Percentiles rank a stretch among this genome's conserved stretches.
These are phyloP conservation scores for Globisporangium solare DNA, from an alignment of 352 stramenopile genomes.

Conservation along the genomic window DNA sequence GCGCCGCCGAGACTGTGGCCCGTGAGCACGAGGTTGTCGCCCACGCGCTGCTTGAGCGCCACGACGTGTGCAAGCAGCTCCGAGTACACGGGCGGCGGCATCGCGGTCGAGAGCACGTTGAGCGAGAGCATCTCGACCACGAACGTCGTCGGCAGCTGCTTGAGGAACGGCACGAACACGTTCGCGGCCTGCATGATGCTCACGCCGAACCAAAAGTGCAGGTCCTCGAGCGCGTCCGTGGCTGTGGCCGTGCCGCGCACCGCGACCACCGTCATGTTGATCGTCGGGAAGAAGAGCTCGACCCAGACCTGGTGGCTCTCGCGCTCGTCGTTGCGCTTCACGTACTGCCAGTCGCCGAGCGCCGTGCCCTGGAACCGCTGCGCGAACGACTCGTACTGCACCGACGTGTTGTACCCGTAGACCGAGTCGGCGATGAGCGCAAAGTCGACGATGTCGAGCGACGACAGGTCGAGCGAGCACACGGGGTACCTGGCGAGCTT, in stretches of 20 bases:
- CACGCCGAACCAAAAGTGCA: slow-evolving; percentile 87
- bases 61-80: slow-evolving; percentile 65
- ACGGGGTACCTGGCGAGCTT: slow-evolving; percentile 76
- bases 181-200: slow-evolving; percentile 85
- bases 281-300: slow-evolving; percentile 74
- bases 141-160: slow-evolving; percentile 71
- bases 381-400: slow-evolving; percentile 70
- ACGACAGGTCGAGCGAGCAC: slow-evolving; percentile 58
- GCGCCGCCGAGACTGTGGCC: slow-evolving; percentile 80
- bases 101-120: slow-evolving; percentile 58
- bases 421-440: slow-evolving; percentile 78
- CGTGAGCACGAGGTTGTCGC: slow-evolving; percentile 72
- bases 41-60: slow-evolving; percentile 54
- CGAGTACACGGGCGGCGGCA: slow-evolving; percentile 76
- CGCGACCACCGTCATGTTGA: slow-evolving; percentile 84
- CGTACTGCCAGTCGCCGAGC: slow-evolving; percentile 72
- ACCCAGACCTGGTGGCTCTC: slow-evolving; percentile 77
- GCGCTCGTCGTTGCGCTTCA: slow-evolving; percentile 61
- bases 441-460: slow-evolving; percentile 78
- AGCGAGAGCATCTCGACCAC: slow-evolving; percentile 84
- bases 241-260: slow-evolving; percentile 79
- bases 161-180: slow-evolving; percentile 84
- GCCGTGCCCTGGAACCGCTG: slow-evolving; percentile 80
- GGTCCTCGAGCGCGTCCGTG: slow-evolving; percentile 78
- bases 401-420: slow-evolving; percentile 73